These are phyloP conservation scores for Daldinia childiae DNA, from an alignment of 495 filamentous ascomycete genomes.

Conservation along the genomic window DNA sequence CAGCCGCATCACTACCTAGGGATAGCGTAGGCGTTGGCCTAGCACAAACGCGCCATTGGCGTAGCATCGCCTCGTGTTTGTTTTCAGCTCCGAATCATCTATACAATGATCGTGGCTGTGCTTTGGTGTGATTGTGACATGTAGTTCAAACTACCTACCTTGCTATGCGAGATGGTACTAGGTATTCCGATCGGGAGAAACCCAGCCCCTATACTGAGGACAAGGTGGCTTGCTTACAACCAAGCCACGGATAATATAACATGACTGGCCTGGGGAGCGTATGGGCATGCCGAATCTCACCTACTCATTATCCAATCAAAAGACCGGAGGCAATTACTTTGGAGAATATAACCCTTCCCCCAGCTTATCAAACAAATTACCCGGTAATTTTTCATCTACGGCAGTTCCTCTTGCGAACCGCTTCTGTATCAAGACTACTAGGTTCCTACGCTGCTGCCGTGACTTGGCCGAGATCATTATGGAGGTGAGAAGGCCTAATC, in stretches of 20 bases:
- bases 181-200: neutral
- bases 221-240: neutral
- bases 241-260: neutral
- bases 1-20: neutral
- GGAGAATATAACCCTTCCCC: slow-evolving; percentile 28
- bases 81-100: neutral
- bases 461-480: slow-evolving; percentile 6
- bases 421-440: slow-evolving; percentile 3
- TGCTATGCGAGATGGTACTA: neutral
- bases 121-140: neutral
- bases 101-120: neutral
- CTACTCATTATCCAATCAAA: slow-evolving; percentile 13
- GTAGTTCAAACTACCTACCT: neutral
- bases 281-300: neutral
- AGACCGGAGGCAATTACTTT: slow-evolving; percentile 5
- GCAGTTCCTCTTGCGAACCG: slow-evolving; percentile 27
- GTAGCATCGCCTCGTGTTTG: neutral
- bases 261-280: slow-evolving; percentile 8
- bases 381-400: slow-evolving; percentile 29
- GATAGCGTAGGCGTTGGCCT: neutral
- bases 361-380: slow-evolving; percentile 20
- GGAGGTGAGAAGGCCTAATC: neutral
- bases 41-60: neutral
- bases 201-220: neutral
- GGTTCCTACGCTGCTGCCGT: neutral